These are phyloP conservation scores for Podila horticola DNA, from an alignment of 192 early-diverging fungal species.

Conservation along the genomic window DNA sequence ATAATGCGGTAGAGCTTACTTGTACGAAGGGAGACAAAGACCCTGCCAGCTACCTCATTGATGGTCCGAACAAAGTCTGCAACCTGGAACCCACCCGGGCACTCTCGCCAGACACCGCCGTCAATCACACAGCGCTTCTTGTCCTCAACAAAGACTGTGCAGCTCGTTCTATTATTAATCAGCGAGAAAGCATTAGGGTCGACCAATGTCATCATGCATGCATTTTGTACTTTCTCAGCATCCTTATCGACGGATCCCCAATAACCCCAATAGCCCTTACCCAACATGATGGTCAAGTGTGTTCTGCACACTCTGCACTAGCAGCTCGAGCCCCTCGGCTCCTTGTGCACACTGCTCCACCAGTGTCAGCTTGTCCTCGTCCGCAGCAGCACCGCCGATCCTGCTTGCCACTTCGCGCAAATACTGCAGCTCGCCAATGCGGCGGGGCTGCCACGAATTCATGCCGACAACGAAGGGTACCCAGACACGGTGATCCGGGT, in stretches of 20 bases:
- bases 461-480: slow-evolving; percentile 52
- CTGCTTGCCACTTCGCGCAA: slow-evolving; percentile 19
- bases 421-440: slow-evolving; percentile 30
- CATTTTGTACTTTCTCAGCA: too few relatives aligned
- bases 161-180: slow-evolving; percentile 52
- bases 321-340: not conserved
- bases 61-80: slow-evolving; percentile 53
- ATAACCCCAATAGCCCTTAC: too few relatives aligned
- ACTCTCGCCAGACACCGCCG: slow-evolving; percentile 57
- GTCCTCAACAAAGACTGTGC: slow-evolving; percentile 69
- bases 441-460: slow-evolving; percentile 36
- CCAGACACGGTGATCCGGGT: slow-evolving; percentile 49
- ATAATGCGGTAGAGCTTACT: not conserved
- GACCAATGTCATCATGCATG: too few relatives aligned
- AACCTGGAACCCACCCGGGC: slow-evolving; percentile 43
- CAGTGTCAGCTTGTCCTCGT: not conserved
- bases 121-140: slow-evolving; percentile 71
- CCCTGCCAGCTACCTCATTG: slow-evolving; percentile 20
- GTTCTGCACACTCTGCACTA: slow-evolving; percentile 32
- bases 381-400: not conserved
- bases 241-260: too few relatives aligned
- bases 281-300: slow-evolving; percentile 53
- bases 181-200: too few relatives aligned
- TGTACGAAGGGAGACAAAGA: not conserved
- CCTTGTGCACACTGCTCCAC: not conserved